Evolutionary conservation across 257 asterid species (phyloP), one percentile per base, ranked within the genome.

Genomic region (Verbena officinalis): DNA sequence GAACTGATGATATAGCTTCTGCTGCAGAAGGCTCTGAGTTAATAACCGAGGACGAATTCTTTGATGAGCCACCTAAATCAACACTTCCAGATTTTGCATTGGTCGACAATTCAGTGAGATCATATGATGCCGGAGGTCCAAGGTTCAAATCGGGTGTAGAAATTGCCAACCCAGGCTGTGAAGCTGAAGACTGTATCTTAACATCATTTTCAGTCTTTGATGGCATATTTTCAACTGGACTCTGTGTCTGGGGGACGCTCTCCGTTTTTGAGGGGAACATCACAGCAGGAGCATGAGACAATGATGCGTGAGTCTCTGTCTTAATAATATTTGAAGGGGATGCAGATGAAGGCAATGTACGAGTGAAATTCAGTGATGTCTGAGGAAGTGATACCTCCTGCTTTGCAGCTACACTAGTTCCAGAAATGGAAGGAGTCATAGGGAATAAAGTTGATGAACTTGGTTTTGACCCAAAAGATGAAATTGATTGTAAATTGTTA

Each of bases 311-410:
- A 65, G 85, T 40, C 52, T 72, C 78, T 4, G 80, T 48, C 48
- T 53, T 75, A 38, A 60, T 56, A 50, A 76, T 56, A 5, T 52
- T 50, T 14, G 78, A 69, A 44, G 55, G 61, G 40, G 77, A 65
- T 66, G 65, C 30, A 30, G 81, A 54, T 55, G 72, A 74, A 42
- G 84, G 43, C 30, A 65, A 70, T 31, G 76, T 39, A 52, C 85
- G 71, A 50, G 78, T 43, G 62, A 80, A 69, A 22, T 21, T 68
- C 31, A 59, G 55, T 51, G 79, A n/a, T n/a, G n/a, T n/a, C 15
- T 16, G 78, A 64, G 64, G 74, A 59, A 71, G 81, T 70, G 78
- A 72, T 49, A n/a, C 40, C 65, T 65, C 75, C 68, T 76, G 78
- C 68, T 69, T 75, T 33, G 65, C 61, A 42, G 53, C 73, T 21